A percentile compares a stretch with the other conserved stretches of the same genome.
phyloP scores from a whole-genome alignment of 148 eudicot species.

The Cornus florida region DNA sequence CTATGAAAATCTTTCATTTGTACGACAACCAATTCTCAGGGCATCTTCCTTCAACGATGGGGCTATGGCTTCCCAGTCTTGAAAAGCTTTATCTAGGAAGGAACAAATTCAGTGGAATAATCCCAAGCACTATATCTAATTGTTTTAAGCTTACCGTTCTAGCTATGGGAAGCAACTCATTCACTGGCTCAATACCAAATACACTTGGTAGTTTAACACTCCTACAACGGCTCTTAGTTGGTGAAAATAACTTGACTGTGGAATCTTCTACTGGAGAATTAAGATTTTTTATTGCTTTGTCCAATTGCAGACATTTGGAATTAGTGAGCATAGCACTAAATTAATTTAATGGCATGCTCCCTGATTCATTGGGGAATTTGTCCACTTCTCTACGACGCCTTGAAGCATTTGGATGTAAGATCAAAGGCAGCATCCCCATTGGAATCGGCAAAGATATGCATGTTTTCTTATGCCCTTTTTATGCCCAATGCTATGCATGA shows the following conservation, averaged over 20 bases:
- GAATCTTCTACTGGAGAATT: slow-evolving; percentile 18
- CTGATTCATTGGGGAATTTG: slow-evolving; percentile 31
- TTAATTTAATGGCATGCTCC: slow-evolving; percentile 23
- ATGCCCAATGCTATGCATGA: no score
- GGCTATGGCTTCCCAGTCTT: slow-evolving; percentile 18
- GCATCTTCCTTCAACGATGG: slow-evolving; percentile 7
- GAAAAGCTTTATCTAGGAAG: neutral
- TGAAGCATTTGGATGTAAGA: slow-evolving; percentile 18
- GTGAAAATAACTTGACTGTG: slow-evolving; percentile 19
- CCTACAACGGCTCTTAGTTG: neutral
- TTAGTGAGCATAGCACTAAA: slow-evolving; percentile 4
- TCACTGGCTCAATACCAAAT: slow-evolving; percentile 20
- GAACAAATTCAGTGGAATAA: no score
- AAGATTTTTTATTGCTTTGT: slow-evolving; percentile 19
- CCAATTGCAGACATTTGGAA: slow-evolving; percentile 21
- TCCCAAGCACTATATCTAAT: neutral
- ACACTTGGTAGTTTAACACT: neutral
- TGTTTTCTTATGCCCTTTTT: no score
- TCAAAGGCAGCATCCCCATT: slow-evolving; percentile 23
- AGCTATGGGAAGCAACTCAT: slow-evolving; percentile 4
- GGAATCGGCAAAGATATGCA: slow-evolving; percentile 35
- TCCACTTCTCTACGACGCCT: slow-evolving; percentile 11
- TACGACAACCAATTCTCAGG: slow-evolving; percentile 3
- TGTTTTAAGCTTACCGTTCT: slow-evolving; percentile 16
- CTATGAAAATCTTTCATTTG: neutral